These are phyloP conservation scores for Metschnikowia orientalis DNA, from an alignment of 805 yeast genomes.

Conservation along the genomic window DNA sequence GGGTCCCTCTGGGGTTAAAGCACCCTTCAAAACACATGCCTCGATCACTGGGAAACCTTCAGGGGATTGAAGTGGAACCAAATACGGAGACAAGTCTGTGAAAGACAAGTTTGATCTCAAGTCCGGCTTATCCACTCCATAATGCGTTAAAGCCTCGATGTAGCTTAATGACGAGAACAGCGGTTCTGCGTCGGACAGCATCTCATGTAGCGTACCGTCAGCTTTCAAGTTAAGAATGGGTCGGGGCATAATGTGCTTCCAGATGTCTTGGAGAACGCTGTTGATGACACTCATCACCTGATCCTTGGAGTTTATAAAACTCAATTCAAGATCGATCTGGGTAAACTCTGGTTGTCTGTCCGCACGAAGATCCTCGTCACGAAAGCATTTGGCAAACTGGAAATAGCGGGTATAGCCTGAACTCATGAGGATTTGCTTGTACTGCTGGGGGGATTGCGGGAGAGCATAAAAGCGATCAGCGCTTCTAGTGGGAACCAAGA, in stretches of 20 bases:
- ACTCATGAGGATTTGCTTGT: constrained; percentile 91
- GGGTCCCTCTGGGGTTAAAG: constrained; percentile 26
- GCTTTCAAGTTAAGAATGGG: constrained; percentile 36
- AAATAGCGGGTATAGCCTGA: constrained; percentile 83
- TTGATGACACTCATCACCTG: constrained; percentile 64
- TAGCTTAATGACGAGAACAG: constrained; percentile 50
- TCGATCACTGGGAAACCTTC: constrained; percentile 66
- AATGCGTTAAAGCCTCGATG: constrained; percentile 60
- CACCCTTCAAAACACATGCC: constrained; percentile 58
- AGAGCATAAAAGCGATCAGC: constrained; percentile 68
- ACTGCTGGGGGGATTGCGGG: constrained; percentile 98
- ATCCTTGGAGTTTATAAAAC: constrained; percentile 65
- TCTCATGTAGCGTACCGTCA: constrained; percentile 26
- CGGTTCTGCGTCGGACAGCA: constrained; percentile 1
- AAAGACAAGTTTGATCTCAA: constrained; percentile 59
- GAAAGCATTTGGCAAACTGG: constrained; percentile 89
- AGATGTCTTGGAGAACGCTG: constrained; percentile 47
- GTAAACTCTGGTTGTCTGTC: constrained; percentile 98
- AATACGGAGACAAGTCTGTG: constrained; percentile 41
- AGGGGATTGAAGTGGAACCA: constrained; percentile 26
- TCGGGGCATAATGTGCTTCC: constrained; percentile 45
- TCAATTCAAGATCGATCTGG: constrained; percentile 93
- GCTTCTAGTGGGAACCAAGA: constrained; percentile 83
- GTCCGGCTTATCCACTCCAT: constrained; percentile 95
- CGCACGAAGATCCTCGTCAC: constrained; percentile 92